Percentiles rank a stretch among this genome's conserved stretches.
phyloP scores from a whole-genome alignment of 2,329 filamentous ascomycete species.

The Colletotrichum sp. region DNA sequence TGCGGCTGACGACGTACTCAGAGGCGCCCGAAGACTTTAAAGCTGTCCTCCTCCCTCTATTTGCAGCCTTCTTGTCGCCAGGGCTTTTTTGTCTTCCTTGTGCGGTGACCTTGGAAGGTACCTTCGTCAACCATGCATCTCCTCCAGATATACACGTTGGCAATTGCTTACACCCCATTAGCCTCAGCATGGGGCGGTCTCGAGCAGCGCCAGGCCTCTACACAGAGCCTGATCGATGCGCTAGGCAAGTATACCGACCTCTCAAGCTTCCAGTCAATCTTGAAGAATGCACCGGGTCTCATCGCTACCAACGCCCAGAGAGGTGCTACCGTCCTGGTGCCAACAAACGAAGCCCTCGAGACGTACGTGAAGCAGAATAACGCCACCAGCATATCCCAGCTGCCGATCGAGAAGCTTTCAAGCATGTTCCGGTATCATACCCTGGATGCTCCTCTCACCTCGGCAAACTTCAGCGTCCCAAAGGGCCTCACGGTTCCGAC shows the following conservation, averaged over 20 bases:
- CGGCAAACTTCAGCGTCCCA: conserved; percentile 16
- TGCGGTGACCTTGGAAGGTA: too few species aligned
- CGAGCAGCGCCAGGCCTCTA: background rate
- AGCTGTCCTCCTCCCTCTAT: background rate
- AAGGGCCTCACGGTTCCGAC: conserved; percentile 25
- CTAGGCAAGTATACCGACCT: background rate
- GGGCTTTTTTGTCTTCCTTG: too few species aligned
- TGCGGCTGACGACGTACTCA: background rate
- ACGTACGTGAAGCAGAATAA: conserved; percentile 5
- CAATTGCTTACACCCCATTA: background rate
- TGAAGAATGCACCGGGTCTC: conserved; percentile 1
- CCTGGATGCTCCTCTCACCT: conserved; percentile 20
- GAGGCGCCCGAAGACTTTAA: background rate
- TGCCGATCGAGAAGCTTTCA: conserved; percentile 35
- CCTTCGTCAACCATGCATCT: background rate
- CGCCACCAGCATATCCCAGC: conserved; percentile 33
- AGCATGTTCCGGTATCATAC: conserved; percentile 40
- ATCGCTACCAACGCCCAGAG: background rate
- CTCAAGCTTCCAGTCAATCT: conserved; percentile 8
- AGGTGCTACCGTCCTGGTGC: conserved; percentile 15
- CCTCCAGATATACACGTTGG: background rate
- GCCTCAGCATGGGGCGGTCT: background rate
- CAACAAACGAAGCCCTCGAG: conserved; percentile 10
- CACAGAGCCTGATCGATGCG: background rate
- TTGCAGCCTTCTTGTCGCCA: background rate